phyloP scores from a whole-genome alignment of 176 grass and related monocot genomes.

The Cenchrus purpureus region DNA sequence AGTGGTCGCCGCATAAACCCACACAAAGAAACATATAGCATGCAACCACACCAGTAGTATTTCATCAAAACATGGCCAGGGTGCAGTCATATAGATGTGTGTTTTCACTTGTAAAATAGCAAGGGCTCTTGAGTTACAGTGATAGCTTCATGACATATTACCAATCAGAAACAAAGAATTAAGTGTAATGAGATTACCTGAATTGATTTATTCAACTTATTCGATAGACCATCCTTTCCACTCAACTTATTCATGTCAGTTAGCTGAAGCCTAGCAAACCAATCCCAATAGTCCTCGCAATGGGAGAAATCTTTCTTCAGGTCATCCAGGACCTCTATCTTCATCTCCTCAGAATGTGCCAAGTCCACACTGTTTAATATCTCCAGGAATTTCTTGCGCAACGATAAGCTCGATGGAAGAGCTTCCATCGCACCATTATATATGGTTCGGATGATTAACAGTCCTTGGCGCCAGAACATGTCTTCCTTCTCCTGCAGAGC shows the following conservation, averaged over 20 bases:
- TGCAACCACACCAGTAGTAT: background rate
- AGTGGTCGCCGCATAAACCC: background rate
- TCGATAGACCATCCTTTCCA: constrained; percentile 40
- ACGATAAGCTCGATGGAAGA: constrained; percentile 69
- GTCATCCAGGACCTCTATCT: constrained; percentile 73
- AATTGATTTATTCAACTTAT: constrained; percentile 69
- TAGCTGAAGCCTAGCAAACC: constrained; percentile 78
- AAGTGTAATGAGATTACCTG: constrained; percentile 54
- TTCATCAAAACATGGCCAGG: background rate
- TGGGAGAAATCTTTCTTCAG: constrained; percentile 88
- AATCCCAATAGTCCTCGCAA: constrained; percentile 76
- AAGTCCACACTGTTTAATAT: constrained; percentile 76
- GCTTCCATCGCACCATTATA: constrained; percentile 78
- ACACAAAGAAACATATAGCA: background rate
- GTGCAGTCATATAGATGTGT: background rate
- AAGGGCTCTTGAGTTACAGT: constrained; percentile 1
- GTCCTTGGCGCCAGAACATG: constrained; percentile 84
- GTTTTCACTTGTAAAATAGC: background rate
- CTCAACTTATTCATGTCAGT: constrained; percentile 37
- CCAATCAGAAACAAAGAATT: background rate
- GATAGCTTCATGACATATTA: too few relatives aligned
- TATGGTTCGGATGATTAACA: constrained; percentile 80
- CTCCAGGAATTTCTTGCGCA: constrained; percentile 77
- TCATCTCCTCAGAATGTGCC: constrained; percentile 75
- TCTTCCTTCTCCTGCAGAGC: constrained; percentile 62